Percentiles rank a stretch among this genome's conserved stretches.
Evolutionary conservation across 2,329 filamentous ascomycete species (phyloP).

Genomic region (Penicillium capsulatum): DNA sequence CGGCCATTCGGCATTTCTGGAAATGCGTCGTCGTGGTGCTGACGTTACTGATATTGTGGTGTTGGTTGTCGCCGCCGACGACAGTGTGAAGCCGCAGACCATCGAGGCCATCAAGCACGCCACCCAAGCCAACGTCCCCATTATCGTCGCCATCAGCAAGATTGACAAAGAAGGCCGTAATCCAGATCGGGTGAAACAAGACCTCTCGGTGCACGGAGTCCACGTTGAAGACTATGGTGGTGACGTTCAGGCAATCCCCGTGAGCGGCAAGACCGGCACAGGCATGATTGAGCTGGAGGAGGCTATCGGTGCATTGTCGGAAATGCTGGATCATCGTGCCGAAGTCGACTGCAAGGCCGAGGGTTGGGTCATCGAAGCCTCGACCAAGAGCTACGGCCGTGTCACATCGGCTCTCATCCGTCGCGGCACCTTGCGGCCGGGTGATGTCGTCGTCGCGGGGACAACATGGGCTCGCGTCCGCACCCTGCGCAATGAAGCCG

Average conservation of each 20-base stretch:
- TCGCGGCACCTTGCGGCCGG: conserved; percentile 74
- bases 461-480: conserved; percentile 85
- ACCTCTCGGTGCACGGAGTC: conserved; percentile 76
- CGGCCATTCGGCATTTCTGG: conserved; percentile 90
- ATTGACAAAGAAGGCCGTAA: conserved; percentile 83
- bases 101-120: conserved; percentile 95
- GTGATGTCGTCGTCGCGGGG: conserved; percentile 82
- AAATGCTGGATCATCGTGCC: conserved; percentile 85
- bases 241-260: conserved; percentile 84
- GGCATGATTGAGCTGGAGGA: conserved; percentile 93
- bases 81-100: conserved; percentile 96
- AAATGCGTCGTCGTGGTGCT: conserved; percentile 92
- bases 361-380: conserved; percentile 90
- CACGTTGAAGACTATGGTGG: conserved; percentile 94
- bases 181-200: conserved; percentile 78
- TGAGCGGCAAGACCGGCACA: conserved; percentile 88
- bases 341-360: conserved; percentile 73
- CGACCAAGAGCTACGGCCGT: conserved; percentile 77
- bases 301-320: conserved; percentile 76
- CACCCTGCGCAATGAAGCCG: conserved; percentile 77
- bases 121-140: conserved; percentile 77
- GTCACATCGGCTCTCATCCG: conserved; percentile 86
- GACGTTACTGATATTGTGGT: conserved; percentile 97
- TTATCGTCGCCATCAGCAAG: conserved; percentile 98
- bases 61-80: conserved; percentile 90